These are phyloP conservation scores for Cyclotella cryptica DNA, from an alignment of 108 stramenopile species.

Conservation along the genomic window DNA sequence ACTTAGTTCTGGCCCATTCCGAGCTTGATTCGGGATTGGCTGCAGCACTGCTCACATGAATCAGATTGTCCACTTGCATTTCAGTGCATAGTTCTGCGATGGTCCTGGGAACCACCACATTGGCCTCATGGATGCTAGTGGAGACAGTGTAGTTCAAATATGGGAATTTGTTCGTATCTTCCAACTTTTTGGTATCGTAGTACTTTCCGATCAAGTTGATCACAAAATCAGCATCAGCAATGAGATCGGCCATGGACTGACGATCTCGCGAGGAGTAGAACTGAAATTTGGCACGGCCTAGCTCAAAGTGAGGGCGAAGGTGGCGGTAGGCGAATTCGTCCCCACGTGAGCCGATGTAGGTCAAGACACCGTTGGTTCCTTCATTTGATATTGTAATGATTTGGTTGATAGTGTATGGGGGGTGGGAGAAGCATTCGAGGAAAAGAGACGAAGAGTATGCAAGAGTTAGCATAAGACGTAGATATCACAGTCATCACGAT, in stretches of 20 bases:
- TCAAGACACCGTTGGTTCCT: slow-evolving; percentile 81
- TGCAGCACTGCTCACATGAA: slow-evolving; percentile 92
- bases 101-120: slow-evolving; percentile 87
- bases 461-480: no score
- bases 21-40: slow-evolving; percentile 68
- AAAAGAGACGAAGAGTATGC: neutral
- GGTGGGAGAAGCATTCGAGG: neutral
- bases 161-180: slow-evolving; percentile 79
- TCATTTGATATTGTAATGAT: neutral
- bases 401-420: neutral
- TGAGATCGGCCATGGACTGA: slow-evolving; percentile 88
- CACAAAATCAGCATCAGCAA: slow-evolving; percentile 92
- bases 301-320: slow-evolving; percentile 91
- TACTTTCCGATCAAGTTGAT: slow-evolving; percentile 96
- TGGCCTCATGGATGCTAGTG: slow-evolving; percentile 86
- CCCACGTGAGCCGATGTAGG: slow-evolving; percentile 91
- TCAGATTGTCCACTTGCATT: slow-evolving; percentile 89
- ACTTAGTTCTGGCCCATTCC: slow-evolving; percentile 94
- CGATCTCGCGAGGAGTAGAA: slow-evolving; percentile 89
- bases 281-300: slow-evolving; percentile 86
- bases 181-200: slow-evolving; percentile 87
- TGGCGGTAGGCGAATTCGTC: slow-evolving; percentile 94
- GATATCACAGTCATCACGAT: no score
- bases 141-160: slow-evolving; percentile 78
- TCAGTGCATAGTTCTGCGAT: slow-evolving; percentile 92